A percentile compares a stretch with the other conserved stretches of the same genome.
Evolutionary conservation across 352 stramenopile genomes (phyloP).

Genomic region (Pythium volutum): DNA sequence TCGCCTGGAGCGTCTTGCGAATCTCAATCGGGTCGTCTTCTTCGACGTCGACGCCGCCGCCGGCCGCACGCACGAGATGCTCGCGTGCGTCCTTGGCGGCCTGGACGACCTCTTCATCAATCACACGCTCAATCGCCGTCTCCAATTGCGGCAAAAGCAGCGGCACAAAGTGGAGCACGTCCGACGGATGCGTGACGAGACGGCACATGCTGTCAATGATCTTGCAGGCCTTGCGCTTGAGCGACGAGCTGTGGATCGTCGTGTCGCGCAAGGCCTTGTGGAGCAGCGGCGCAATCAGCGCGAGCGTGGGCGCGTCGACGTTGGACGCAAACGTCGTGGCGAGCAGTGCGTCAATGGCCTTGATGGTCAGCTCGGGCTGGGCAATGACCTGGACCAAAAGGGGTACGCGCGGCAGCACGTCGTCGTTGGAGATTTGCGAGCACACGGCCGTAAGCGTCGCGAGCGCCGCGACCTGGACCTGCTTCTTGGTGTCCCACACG

Average conservation of each 20-base stretch:
- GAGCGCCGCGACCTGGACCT: constrained; percentile 78
- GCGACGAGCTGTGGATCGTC: constrained; percentile 87
- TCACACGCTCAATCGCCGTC: constrained; percentile 88
- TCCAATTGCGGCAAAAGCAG: constrained; percentile 91
- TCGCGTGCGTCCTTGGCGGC: constrained; percentile 52
- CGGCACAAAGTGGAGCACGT: constrained; percentile 91
- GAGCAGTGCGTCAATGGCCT: constrained; percentile 89
- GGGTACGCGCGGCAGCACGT: constrained; percentile 88
- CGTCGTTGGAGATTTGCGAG: constrained; percentile 89
- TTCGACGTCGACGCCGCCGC: constrained; percentile 44
- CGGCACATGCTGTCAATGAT: constrained; percentile 94
- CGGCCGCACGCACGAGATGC: constrained; percentile 55
- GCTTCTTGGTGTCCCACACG: constrained; percentile 94
- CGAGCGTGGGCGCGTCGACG: constrained; percentile 88
- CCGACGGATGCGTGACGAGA: constrained; percentile 81
- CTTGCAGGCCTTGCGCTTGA: constrained; percentile 89
- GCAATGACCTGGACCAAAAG: constrained; percentile 90
- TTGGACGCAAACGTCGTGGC: constrained; percentile 92
- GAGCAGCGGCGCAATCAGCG: constrained; percentile 89
- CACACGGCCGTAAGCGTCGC: constrained; percentile 79
- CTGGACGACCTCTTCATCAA: constrained; percentile 90
- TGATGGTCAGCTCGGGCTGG: constrained; percentile 88
- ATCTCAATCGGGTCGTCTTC: constrained; percentile 59
- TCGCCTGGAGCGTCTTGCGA: constrained; percentile 43
- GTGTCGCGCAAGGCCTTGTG: constrained; percentile 90